Percentiles rank a stretch among this genome's conserved stretches.
These are phyloP conservation scores for Sinapis alba DNA, from an alignment of 441 rosid genomes.

Conservation along the genomic window DNA sequence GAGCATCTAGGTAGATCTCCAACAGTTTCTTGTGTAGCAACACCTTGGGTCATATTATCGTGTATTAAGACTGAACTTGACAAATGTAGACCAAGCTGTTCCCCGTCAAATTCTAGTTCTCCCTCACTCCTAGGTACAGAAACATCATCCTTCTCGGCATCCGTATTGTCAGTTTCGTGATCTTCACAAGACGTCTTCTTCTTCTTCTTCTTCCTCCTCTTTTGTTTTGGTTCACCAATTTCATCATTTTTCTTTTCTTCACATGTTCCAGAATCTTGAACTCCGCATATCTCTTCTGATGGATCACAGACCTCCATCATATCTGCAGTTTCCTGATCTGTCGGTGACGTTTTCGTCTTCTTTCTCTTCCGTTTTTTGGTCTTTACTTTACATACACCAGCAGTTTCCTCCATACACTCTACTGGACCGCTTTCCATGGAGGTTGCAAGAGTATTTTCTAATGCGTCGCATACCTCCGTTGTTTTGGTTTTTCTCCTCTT, in stretches of 20 bases:
- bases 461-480: conserved; percentile 11
- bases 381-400: conserved; percentile 6
- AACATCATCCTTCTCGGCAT: conserved; percentile 19
- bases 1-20: conserved; percentile 24
- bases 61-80: conserved; percentile 12
- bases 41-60: conserved; percentile 1
- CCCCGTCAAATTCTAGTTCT: not conserved
- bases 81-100: not conserved
- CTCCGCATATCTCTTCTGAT: conserved; percentile 1
- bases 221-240: not conserved
- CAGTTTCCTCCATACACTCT: conserved; percentile 9
- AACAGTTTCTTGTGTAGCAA: conserved; percentile 3
- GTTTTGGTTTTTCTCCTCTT: conserved; percentile 26
- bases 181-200: not conserved
- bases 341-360: conserved; percentile 14
- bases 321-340: conserved; percentile 22
- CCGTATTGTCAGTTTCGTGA: not conserved
- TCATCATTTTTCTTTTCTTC: not conserved
- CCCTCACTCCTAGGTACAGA: not conserved
- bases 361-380: conserved; percentile 17
- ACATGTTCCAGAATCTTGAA: conserved; percentile 4
- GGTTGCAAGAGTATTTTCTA: conserved; percentile 8
- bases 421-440: conserved; percentile 1
- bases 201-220: not conserved
- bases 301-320: not conserved